Base-by-base conservation (phyloP, 176 grass and related monocot species). In the Otatea glauca region DNA sequence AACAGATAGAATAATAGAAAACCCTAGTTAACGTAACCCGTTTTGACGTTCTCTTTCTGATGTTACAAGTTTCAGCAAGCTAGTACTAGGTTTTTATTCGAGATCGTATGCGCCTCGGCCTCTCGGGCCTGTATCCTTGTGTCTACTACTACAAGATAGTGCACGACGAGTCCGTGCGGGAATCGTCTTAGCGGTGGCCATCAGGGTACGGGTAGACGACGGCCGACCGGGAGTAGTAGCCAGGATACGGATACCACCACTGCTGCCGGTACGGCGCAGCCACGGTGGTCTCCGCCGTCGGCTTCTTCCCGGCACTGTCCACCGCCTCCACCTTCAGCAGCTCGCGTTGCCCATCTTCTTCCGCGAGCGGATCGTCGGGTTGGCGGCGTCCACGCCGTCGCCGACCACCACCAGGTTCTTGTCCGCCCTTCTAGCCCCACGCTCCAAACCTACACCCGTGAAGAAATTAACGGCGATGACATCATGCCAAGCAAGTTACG, bases 341-440 rank as follows among this genome's bases (percentile, higher is more conserved):
- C 1, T 85, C 55, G 82, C 82, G 44, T 10, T 18, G 21, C 74
- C 74, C 2, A 81, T 10, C 64, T 86, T 88, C 72, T 77, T 92
- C 74, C 87, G 62, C 88, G 90, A 53, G 77, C 48, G 77, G 16
- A 53, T 41, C 27, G 90, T 86, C 18, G 90, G 84, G 85, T 39
- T 50, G 29, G 84, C 88, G 45, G 90, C 60, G 76, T 94, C 92
- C 20, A 88, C 66, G n/a, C 76, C 75, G 18, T 92, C 74, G 13
- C 92, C 87, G 44, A 84, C 66, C 49, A 94, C 85, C 65, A 86
- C 90, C 63, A 90, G 51, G 27, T 88, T 79, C 60, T 13, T 78
- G 3, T 86, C 70, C 2, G 86, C 64, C 6, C 85, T 63, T 85
- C 50, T 50, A 92, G 13, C 48, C 14, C 63, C 5, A 90, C 45